Evolutionary conservation across 148 eudicot genomes (phyloP).

Genomic region (Rheum nobile): DNA sequence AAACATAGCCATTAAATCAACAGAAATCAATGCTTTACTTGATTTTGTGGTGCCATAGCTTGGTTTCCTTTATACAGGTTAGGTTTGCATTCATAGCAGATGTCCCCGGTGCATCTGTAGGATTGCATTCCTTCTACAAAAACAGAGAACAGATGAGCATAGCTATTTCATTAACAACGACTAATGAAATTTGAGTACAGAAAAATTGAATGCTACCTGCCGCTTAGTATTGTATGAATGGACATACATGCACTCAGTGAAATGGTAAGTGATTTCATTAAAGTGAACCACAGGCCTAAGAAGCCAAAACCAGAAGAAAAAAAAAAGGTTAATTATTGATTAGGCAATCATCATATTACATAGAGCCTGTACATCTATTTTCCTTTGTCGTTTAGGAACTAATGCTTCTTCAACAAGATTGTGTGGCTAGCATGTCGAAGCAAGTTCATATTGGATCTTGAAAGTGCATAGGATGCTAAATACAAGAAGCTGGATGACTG

Average conservation of each 20-base stretch:
- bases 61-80: slow-evolving; percentile 46
- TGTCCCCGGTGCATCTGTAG: slow-evolving; percentile 22
- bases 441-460: no score
- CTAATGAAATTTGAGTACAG: not conserved
- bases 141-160: not conserved
- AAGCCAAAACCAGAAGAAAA: not conserved
- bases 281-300: slow-evolving; percentile 76
- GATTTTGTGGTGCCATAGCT: slow-evolving; percentile 50
- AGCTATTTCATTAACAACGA: not conserved
- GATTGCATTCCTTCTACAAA: slow-evolving; percentile 22
- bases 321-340: not conserved
- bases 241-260: slow-evolving; percentile 63
- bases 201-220: slow-evolving; percentile 30
- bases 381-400: no score
- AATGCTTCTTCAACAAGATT: no score
- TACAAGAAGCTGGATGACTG: not conserved
- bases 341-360: not conserved
- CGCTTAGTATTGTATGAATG: slow-evolving; percentile 43
- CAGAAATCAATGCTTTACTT: slow-evolving; percentile 8
- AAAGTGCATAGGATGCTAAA: no score
- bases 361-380: not conserved
- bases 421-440: not conserved
- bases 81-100: slow-evolving; percentile 30
- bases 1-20: not conserved
- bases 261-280: slow-evolving; percentile 74